Conservation (phyloP, 179 eudicot species). For the Beta lomatogona region DNA sequence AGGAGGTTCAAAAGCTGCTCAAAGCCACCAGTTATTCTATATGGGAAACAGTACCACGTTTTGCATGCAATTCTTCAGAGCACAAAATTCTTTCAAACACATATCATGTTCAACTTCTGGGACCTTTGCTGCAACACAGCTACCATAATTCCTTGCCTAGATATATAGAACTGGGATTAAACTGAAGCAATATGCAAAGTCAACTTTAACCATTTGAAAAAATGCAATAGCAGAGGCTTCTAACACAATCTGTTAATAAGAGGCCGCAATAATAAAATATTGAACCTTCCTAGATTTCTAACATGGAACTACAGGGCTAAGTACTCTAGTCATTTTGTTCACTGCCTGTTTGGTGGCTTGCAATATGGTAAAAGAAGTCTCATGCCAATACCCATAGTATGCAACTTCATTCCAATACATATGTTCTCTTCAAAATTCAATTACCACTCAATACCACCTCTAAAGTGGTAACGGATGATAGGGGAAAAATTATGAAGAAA, state of each 20-base stretch:
- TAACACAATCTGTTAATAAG: background rate
- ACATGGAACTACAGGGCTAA: background rate
- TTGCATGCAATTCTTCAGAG: slow-evolving; percentile 84
- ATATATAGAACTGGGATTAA: slow-evolving; percentile 26
- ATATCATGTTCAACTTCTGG: slow-evolving; percentile 91
- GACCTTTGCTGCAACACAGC: slow-evolving; percentile 86
- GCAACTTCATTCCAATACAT: too few relatives aligned
- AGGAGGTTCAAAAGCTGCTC: background rate
- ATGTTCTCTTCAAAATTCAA: too few relatives aligned
- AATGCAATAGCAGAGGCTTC: background rate
- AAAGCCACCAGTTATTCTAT: slow-evolving; percentile 7
- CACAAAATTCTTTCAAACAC: slow-evolving; percentile 87
- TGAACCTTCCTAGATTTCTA: background rate
- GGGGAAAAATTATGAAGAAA: too few relatives aligned
- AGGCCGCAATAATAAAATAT: background rate
- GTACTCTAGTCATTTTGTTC: background rate
- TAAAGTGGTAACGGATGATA: too few relatives aligned
- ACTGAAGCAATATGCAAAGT: slow-evolving; percentile 2
- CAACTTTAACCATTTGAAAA: background rate
- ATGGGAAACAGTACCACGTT: slow-evolving; percentile 56
- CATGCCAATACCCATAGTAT: too few relatives aligned
- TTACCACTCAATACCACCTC: too few relatives aligned
- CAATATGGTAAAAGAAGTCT: too few relatives aligned
- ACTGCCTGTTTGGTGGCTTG: too few relatives aligned
- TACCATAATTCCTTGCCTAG: slow-evolving; percentile 88